Conservation (phyloP, 805 yeast genomes). For the Komagataella mondaviorum region DNA sequence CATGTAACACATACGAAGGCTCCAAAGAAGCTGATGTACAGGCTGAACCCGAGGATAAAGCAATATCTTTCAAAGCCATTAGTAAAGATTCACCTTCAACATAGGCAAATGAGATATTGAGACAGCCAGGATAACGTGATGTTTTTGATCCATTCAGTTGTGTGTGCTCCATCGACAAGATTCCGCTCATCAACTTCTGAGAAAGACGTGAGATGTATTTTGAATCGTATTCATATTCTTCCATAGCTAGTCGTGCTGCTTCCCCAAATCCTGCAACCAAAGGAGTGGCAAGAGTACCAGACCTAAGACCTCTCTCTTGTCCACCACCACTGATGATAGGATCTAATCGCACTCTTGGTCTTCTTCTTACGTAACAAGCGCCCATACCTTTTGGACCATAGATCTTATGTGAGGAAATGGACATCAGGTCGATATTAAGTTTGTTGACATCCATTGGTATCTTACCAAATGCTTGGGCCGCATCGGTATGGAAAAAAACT, state of each 20-base stretch:
- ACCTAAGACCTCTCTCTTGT: slow-evolving; percentile 94
- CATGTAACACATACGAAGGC: slow-evolving; percentile 93
- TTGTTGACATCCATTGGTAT: slow-evolving; percentile 86
- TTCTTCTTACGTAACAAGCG: slow-evolving; percentile 88
- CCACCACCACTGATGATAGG: slow-evolving; percentile 97
- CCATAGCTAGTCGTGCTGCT: slow-evolving; percentile 74
- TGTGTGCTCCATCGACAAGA: slow-evolving; percentile 77
- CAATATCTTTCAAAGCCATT: slow-evolving; percentile 97
- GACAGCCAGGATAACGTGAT: slow-evolving; percentile 83
- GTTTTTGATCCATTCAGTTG: slow-evolving; percentile 75
- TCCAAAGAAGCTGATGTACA: slow-evolving; percentile 98
- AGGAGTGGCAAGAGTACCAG: slow-evolving; percentile 97
- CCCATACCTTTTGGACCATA: slow-evolving; percentile 98
- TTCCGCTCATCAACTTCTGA: slow-evolving; percentile 54
- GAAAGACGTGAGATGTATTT: slow-evolving; percentile 62
- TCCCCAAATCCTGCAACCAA: slow-evolving; percentile 93
- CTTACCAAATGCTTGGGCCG: slow-evolving; percentile 96
- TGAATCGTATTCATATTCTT: slow-evolving; percentile 64
- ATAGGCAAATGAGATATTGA: slow-evolving; percentile 91
- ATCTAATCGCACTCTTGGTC: slow-evolving; percentile 95
- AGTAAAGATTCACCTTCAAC: slow-evolving; percentile 95
- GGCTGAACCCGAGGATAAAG: slow-evolving; percentile 92
- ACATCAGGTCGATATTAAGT: slow-evolving; percentile 84
- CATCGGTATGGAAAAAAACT: slow-evolving; percentile 94
- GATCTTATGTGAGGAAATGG: slow-evolving; percentile 90